These are phyloP conservation scores for Saccharum spontaneum DNA, from an alignment of 176 grass and related monocot species.

Conservation along the genomic window DNA sequence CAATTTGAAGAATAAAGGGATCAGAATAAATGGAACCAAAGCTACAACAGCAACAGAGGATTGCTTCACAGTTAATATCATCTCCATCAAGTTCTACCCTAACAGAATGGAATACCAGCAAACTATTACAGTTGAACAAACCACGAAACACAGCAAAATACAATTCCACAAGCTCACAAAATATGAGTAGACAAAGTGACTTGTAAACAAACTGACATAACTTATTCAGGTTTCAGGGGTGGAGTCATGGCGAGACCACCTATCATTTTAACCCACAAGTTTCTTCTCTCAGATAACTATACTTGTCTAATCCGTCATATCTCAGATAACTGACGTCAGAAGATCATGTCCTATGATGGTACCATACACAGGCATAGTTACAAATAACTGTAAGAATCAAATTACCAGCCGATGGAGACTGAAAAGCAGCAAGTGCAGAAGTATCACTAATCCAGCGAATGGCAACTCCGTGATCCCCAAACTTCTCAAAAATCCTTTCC, in stretches of 20 bases:
- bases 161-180: no score
- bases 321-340: no score
- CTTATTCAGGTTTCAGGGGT: no score
- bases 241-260: neutral
- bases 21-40: constrained; percentile 24
- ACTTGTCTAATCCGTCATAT: neutral
- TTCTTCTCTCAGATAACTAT: neutral
- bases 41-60: neutral
- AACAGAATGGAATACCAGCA: neutral
- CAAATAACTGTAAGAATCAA: neutral
- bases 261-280: constrained; percentile 4
- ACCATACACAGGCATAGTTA: no score
- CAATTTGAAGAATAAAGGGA: neutral
- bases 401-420: constrained; percentile 68
- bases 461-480: constrained; percentile 56
- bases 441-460: constrained; percentile 91
- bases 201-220: no score
- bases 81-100: neutral
- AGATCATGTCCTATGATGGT: no score
- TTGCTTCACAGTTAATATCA: neutral
- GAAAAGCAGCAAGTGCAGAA: constrained; percentile 81
- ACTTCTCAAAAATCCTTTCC: constrained; percentile 71
- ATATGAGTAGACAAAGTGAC: no score
- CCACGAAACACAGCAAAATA: no score
- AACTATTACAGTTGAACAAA: neutral